Evolutionary conservation across 257 asterid species (phyloP).

Genomic region (Petunia secreta): DNA sequence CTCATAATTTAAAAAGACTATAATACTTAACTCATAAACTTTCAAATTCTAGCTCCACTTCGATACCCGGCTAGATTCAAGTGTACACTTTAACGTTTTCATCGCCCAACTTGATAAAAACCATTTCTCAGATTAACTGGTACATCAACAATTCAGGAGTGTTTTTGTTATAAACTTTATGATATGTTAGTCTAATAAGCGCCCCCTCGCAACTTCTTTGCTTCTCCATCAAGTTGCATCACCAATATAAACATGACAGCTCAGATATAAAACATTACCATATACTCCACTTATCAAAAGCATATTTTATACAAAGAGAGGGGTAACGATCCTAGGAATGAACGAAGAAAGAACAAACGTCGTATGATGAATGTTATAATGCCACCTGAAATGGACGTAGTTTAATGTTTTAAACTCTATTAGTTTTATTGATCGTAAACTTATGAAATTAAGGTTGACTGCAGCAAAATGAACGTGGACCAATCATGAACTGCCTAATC

Average conservation of each 20-base stretch:
- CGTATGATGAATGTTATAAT: too few species aligned
- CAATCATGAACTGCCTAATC: constrained; percentile 19
- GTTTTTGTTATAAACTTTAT: not conserved
- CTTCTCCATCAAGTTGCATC: constrained; percentile 14
- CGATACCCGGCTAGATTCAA: too few species aligned
- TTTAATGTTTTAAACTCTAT: constrained; percentile 11
- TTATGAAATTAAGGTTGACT: constrained; percentile 14
- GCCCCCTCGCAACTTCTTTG: not conserved
- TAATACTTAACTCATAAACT: too few species aligned
- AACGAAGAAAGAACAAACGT: constrained; percentile 17
- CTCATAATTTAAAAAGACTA: too few species aligned
- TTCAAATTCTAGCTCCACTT: too few species aligned
- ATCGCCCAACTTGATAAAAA: too few species aligned
- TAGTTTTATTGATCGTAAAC: not conserved
- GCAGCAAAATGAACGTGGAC: constrained; percentile 13
- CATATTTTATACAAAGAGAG: not conserved
- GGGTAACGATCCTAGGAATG: constrained; percentile 19
- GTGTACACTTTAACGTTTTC: too few species aligned
- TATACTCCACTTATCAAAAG: not conserved
- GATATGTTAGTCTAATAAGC: not conserved
- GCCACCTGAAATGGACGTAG: constrained; percentile 23
- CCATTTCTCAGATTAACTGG: too few species aligned
- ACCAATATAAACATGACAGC: not conserved
- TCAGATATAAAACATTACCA: constrained; percentile 4
- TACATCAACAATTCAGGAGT: not conserved